A percentile compares a stretch with the other conserved stretches of the same genome.
Conservation (phyloP, 1,139 yeast genomes). For the Geotrichum klebahnii region DNA sequence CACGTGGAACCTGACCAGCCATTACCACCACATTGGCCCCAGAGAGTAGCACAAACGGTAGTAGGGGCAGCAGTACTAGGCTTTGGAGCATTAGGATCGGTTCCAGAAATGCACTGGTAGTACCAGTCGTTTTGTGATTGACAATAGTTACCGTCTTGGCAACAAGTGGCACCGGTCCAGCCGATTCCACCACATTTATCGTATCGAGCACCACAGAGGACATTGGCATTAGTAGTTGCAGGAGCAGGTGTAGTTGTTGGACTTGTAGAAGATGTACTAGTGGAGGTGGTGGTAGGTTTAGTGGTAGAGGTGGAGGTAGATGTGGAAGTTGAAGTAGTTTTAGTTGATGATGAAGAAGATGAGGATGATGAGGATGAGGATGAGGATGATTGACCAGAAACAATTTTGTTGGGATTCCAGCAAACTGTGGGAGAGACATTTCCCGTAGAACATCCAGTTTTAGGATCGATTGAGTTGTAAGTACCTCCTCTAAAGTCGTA, state of each 20-base stretch:
- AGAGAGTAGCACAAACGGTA: slow-evolving; percentile 12
- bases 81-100: too few relatives aligned
- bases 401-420: slow-evolving; percentile 20
- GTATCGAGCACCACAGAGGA: too few relatives aligned
- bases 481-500: slow-evolving; percentile 17
- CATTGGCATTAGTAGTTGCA: too few relatives aligned
- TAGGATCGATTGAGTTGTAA: slow-evolving; percentile 14
- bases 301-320: background rate
- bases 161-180: slow-evolving; percentile 15
- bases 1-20: slow-evolving; percentile 13
- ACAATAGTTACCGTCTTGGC: slow-evolving; percentile 18
- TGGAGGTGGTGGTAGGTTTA: slow-evolving; percentile 10
- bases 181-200: slow-evolving; percentile 13
- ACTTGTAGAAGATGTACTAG: slow-evolving; percentile 5
- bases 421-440: slow-evolving; percentile 22
- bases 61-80: slow-evolving; percentile 15
- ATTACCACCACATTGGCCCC: slow-evolving; percentile 17
- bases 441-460: slow-evolving; percentile 20
- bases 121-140: slow-evolving; percentile 11
- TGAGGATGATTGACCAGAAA: background rate
- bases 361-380: slow-evolving; percentile 10
- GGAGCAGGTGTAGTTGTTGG: slow-evolving; percentile 1
- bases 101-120: slow-evolving; percentile 17
- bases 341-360: slow-evolving; percentile 10
- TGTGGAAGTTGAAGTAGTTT: background rate